Evolutionary conservation across 1,284 basidiomycete genomes (phyloP).

Genomic region (Coniophora puteana): DNA sequence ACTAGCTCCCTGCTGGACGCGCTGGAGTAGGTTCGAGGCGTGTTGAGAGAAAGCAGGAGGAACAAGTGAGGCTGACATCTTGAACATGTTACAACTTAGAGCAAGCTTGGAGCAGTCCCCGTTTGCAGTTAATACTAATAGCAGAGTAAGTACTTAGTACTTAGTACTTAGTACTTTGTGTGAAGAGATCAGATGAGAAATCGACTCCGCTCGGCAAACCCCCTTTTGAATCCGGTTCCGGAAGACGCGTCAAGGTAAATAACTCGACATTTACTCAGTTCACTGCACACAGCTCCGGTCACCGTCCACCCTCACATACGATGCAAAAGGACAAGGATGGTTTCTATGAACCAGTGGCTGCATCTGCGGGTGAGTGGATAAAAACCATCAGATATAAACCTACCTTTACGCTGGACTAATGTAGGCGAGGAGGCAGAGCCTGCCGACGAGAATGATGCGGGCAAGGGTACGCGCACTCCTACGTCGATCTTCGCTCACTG

Average conservation of each 20-base stretch:
- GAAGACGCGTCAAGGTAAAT: background rate
- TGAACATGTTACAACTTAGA: background rate
- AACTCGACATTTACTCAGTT: slow-evolving; percentile 2
- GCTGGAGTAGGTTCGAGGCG: slow-evolving; percentile 34
- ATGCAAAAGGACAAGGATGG: slow-evolving; percentile 75
- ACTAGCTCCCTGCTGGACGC: slow-evolving; percentile 43
- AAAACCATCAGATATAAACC: background rate
- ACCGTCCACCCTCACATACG: slow-evolving; percentile 8
- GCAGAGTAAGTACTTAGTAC: background rate
- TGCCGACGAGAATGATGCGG: slow-evolving; percentile 21
- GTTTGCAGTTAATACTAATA: no score
- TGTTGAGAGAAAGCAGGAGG: slow-evolving; percentile 23
- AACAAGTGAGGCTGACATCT: slow-evolving; percentile 5
- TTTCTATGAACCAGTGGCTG: slow-evolving; percentile 53
- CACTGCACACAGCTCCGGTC: slow-evolving; percentile 9
- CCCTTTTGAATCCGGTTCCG: slow-evolving; percentile 6
- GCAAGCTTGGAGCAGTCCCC: no score
- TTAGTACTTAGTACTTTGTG: background rate
- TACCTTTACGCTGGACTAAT: no score
- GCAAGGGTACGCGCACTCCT: slow-evolving; percentile 17
- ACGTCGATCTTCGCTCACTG: background rate
- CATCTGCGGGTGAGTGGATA: slow-evolving; percentile 16
- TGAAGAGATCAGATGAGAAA: slow-evolving; percentile 22
- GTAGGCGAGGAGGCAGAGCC: slow-evolving; percentile 14
- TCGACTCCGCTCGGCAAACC: slow-evolving; percentile 7